Conservation (phyloP, 768 basidiomycete genomes). For the Omphalotus guepiniiformis region DNA sequence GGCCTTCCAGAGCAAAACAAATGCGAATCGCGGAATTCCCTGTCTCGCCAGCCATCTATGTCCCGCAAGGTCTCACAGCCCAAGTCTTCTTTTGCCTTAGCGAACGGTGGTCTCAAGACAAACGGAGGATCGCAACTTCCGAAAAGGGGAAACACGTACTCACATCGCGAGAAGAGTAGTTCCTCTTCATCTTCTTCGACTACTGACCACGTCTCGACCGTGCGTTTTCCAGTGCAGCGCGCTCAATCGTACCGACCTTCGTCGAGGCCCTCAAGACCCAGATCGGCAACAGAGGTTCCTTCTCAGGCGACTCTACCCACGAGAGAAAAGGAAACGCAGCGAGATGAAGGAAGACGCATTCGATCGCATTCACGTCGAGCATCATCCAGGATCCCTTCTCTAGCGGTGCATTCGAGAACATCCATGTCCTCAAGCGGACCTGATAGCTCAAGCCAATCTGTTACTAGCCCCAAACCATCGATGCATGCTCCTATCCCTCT, state of each 20-base stretch:
- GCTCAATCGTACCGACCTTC: not conserved
- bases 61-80: no score
- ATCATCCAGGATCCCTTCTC: not conserved
- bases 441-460: no score
- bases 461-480: not conserved
- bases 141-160: conserved; percentile 35
- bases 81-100: conserved; percentile 3
- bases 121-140: conserved; percentile 30
- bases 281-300: conserved; percentile 6
- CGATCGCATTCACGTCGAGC: conserved; percentile 2
- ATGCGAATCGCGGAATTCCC: no score
- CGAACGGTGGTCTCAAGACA: no score
- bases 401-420: not conserved
- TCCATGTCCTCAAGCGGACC: conserved; percentile 1
- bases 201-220: not conserved
- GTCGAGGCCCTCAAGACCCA: not conserved
- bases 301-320: not conserved
- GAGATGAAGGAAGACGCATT: not conserved
- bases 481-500: conserved; percentile 16
- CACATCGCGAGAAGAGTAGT: conserved; percentile 10
- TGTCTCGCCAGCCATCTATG: not conserved
- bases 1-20: not conserved
- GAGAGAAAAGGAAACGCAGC: not conserved
- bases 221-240: conserved; percentile 1
- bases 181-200: not conserved